phyloP scores from a whole-genome alignment of 352 stramenopile species.

The Phytophthora rubi region DNA sequence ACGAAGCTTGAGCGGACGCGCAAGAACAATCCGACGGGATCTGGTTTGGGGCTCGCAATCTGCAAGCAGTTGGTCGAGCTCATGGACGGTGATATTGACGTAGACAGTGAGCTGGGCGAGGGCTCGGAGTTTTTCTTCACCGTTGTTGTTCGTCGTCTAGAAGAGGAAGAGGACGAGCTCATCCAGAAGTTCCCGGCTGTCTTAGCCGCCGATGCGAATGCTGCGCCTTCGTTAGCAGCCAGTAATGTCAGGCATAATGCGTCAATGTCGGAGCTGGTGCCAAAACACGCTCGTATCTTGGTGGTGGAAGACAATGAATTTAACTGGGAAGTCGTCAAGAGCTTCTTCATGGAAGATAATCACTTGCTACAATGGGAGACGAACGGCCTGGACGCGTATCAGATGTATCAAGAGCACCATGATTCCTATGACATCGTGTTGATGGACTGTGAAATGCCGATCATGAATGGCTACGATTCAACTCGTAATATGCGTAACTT shows the following conservation, averaged over 20 bases:
- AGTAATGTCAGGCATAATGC: slow-evolving; percentile 27
- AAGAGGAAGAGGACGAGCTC: slow-evolving; percentile 58
- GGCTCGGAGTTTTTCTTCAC: slow-evolving; percentile 79
- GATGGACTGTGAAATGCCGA: slow-evolving; percentile 90
- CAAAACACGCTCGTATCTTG: slow-evolving; percentile 77
- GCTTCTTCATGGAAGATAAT: slow-evolving; percentile 83
- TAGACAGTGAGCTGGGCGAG: slow-evolving; percentile 69
- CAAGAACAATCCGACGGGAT: slow-evolving; percentile 77
- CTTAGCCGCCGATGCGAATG: slow-evolving; percentile 31
- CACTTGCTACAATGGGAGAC: slow-evolving; percentile 85
- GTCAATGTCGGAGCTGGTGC: slow-evolving; percentile 46
- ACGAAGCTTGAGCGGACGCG: slow-evolving; percentile 69
- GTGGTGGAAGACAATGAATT: slow-evolving; percentile 92
- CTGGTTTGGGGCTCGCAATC: slow-evolving; percentile 71
- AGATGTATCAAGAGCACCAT: slow-evolving; percentile 79
- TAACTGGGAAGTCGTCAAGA: slow-evolving; percentile 92
- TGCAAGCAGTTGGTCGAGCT: slow-evolving; percentile 79
- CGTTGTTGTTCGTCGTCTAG: slow-evolving; percentile 54
- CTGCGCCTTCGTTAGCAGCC: slow-evolving; percentile 19
- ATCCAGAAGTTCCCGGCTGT: slow-evolving; percentile 54
- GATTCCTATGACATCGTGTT: slow-evolving; percentile 80
- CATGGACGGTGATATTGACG: slow-evolving; percentile 74
- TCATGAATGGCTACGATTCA: slow-evolving; percentile 86
- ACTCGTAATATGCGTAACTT: slow-evolving; percentile 77
- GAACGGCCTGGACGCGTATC: slow-evolving; percentile 73